Percentiles rank a stretch among this genome's conserved stretches.
phyloP scores from a whole-genome alignment of 805 yeast genomes.

The Ogataea philodendri region DNA sequence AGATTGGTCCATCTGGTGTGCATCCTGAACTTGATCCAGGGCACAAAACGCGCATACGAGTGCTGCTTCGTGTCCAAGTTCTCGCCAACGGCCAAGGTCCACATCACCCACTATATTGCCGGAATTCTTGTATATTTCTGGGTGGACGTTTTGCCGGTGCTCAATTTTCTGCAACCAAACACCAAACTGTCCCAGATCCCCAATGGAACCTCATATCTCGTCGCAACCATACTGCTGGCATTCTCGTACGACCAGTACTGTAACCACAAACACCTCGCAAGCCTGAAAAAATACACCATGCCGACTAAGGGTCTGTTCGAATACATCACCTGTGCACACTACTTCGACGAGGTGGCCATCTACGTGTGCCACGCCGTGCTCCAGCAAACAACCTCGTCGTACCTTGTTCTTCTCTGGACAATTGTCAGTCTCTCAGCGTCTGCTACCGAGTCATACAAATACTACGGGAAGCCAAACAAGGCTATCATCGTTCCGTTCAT shows the following conservation, averaged over 20 bases:
- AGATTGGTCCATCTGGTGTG: conserved; percentile 11
- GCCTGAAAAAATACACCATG: conserved; percentile 50
- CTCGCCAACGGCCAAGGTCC: conserved; percentile 50
- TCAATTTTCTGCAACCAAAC: conserved; percentile 17
- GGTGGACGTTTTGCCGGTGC: conserved; percentile 38
- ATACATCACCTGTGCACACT: conserved; percentile 63
- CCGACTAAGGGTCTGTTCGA: conserved; percentile 54
- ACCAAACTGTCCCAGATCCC: background rate
- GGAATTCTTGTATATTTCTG: conserved; percentile 60
- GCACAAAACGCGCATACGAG: conserved; percentile 54
- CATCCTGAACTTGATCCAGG: conserved; percentile 44
- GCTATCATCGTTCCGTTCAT: conserved; percentile 33
- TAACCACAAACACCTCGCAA: conserved; percentile 51
- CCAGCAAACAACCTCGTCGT: conserved; percentile 19
- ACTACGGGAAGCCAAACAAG: conserved; percentile 35
- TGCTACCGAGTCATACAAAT: conserved; percentile 50
- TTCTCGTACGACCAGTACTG: conserved; percentile 46
- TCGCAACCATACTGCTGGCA: conserved; percentile 26
- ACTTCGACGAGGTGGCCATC: conserved; percentile 60
- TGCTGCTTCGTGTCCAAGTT: conserved; percentile 49
- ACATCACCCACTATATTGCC: conserved; percentile 61
- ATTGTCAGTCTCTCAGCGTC: conserved; percentile 51
- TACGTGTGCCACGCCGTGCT: conserved; percentile 38
- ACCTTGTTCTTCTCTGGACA: conserved; percentile 38
- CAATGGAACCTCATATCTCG: background rate